Base-by-base conservation (phyloP, 2,329 filamentous ascomycete species). In the Microdochium nivale region DNA sequence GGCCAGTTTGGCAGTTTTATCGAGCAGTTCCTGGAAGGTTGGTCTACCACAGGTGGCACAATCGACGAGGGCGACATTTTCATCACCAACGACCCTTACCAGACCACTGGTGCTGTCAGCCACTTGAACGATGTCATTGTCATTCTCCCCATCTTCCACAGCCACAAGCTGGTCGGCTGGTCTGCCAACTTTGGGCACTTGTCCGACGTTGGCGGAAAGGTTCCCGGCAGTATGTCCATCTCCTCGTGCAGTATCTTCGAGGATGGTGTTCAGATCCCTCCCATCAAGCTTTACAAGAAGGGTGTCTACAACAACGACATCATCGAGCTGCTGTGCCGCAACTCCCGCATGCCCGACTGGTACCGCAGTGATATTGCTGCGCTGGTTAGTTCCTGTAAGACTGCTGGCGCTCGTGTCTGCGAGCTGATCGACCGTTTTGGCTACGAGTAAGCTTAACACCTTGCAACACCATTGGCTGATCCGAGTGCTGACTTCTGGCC, bases 1-100 rank as follows among this genome's bases (percentile, higher is more conserved):
- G 74, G 74, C 0, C 74, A 78, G 48, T 76, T 77, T 33, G 74
- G 73, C 2, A 74, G 71, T 54, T 76, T 76, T 55, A 76, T 76
- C 53, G 66, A 66, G 1, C 66, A 73, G 43, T 76, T 78, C 50
- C 57, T 77, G n/a, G 58, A 67, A 1, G 62, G 65, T 2, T 77
- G 72, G 73, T 65, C 67, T n/a, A 51, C 50, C 48, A 49, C 49
- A 5, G 54, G 55, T 37, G 73, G 70, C 1, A 68, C 70, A 0
- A 67, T 78, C 46, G 70, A 76, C 48, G 72, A 76, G 51, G 74
- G 73, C 1, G 74, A 78, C 49, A 60, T 77, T 1, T 77, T 77
- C 52, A 67, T 77, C 35, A 78, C 74, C 19, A 77, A 78, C 51
- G 74, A 77, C 48, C 70, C 72, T 3, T 78, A 76, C 54, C 68